phyloP scores from a whole-genome alignment of 2,329 filamentous ascomycete species.

The Neopestalotiopsis rosae region DNA sequence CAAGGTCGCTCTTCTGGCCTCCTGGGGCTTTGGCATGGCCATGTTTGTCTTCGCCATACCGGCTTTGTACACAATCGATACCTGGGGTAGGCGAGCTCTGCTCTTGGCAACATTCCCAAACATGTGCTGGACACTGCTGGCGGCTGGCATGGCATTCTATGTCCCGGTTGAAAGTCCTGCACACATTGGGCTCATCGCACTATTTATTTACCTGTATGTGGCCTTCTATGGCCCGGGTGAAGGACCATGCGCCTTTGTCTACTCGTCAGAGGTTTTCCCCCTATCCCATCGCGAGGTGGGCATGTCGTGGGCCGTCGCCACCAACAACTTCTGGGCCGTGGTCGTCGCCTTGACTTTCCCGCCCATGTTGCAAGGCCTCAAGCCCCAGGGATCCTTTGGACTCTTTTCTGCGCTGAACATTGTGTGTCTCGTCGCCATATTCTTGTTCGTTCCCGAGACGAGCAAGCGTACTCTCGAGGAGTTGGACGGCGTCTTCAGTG shows the following conservation, averaged over 20 bases:
- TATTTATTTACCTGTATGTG: conserved; percentile 70
- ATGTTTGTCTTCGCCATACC: conserved; percentile 72
- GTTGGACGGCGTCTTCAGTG: conserved; percentile 35
- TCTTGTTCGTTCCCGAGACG: conserved; percentile 45
- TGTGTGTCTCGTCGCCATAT: conserved; percentile 46
- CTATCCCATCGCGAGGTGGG: conserved; percentile 64
- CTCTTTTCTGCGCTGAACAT: conserved; percentile 54
- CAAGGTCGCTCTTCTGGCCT: conserved; percentile 45
- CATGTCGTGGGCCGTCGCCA: conserved; percentile 44
- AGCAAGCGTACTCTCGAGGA: conserved; percentile 42
- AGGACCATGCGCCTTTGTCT: conserved; percentile 63
- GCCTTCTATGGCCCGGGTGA: conserved; percentile 40
- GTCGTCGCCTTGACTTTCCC: conserved; percentile 48
- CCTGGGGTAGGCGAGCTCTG: conserved; percentile 65
- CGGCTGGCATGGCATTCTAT: conserved; percentile 34
- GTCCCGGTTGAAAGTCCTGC: conserved; percentile 40
- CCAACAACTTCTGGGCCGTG: neutral
- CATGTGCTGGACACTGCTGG: conserved; percentile 64
- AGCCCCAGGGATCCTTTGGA: conserved; percentile 49
- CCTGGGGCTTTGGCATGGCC: conserved; percentile 55
- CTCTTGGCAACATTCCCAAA: conserved; percentile 71
- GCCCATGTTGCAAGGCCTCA: conserved; percentile 43
- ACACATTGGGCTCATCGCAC: conserved; percentile 58
- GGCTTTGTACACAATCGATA: conserved; percentile 71
- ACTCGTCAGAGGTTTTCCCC: conserved; percentile 69